Conservation (phyloP, 208 protist genomes). For the Acanthamoeba polyphaga region DNA sequence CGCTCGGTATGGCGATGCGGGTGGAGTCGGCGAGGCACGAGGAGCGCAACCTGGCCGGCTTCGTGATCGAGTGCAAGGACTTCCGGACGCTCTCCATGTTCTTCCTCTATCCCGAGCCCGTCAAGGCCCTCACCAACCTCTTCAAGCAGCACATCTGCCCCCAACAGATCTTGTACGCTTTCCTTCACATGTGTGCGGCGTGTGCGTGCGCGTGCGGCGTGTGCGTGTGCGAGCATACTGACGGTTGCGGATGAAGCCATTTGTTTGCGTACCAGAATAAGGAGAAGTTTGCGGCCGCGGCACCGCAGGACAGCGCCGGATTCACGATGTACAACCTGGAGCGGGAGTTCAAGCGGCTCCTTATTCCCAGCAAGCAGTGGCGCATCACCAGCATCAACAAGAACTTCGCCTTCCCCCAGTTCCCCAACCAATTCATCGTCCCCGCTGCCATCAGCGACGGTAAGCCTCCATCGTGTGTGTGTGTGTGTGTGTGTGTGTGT, state of each 20-base stretch:
- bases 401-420: background rate
- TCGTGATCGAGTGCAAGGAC: background rate
- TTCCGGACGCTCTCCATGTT: background rate
- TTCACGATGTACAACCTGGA: background rate
- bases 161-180: background rate
- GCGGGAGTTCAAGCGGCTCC: background rate
- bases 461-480: background rate
- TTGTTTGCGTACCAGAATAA: background rate
- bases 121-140: background rate
- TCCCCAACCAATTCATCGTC: constrained; percentile 10
- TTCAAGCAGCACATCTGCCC: background rate
- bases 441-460: constrained; percentile 1
- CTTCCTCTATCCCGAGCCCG: background rate
- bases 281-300: background rate
- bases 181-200: background rate
- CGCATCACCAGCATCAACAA: constrained; percentile 2
- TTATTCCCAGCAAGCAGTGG: background rate
- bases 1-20: background rate
- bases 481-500: background rate
- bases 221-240: background rate
- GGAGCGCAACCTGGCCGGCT: background rate
- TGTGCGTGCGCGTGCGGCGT: background rate
- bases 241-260: background rate
- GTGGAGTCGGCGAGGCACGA: background rate
- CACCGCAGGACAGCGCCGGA: background rate